Conservation (phyloP, 495 filamentous ascomycete species). For the Melanomma pulvis-pyrius region DNA sequence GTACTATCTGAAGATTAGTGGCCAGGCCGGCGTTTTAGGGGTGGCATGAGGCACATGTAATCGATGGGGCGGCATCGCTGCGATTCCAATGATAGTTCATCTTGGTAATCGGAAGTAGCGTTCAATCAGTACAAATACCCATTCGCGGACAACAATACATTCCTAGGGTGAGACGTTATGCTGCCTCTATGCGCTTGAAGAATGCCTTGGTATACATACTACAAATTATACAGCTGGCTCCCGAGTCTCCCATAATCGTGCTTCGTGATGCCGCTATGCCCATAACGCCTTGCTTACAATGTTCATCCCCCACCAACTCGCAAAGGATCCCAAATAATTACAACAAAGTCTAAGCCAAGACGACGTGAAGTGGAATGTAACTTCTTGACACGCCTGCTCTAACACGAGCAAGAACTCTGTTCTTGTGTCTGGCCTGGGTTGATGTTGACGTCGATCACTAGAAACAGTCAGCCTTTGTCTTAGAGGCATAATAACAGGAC, state of each 20-base stretch:
- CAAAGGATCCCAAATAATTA: slow-evolving; percentile 30
- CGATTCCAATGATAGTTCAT: slow-evolving; percentile 7
- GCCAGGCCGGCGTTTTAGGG: slow-evolving; percentile 22
- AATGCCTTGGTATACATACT: slow-evolving; percentile 41
- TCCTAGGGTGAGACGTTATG: not conserved
- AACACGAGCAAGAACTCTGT: slow-evolving; percentile 85
- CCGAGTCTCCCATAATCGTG: slow-evolving; percentile 13
- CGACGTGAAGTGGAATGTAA: not conserved
- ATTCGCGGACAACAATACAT: not conserved
- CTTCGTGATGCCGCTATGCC: slow-evolving; percentile 7
- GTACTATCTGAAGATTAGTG: not conserved
- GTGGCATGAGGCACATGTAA: not conserved
- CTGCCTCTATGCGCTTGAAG: slow-evolving; percentile 1
- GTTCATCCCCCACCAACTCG: slow-evolving; percentile 13
- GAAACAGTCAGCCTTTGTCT: not conserved
- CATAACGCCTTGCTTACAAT: slow-evolving; percentile 38
- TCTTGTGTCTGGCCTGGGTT: slow-evolving; percentile 67
- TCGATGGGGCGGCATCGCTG: slow-evolving; percentile 8
- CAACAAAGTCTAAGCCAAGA: slow-evolving; percentile 31
- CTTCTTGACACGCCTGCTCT: not conserved
- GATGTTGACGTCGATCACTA: slow-evolving; percentile 96
- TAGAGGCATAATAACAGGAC: slow-evolving; percentile 42
- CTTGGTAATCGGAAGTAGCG: not conserved
- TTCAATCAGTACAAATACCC: not conserved
- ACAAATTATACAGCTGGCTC: slow-evolving; percentile 33